Evolutionary conservation across 768 basidiomycete species (phyloP), one percentile per base, ranked within the genome.

Genomic region (Pisolithus sp.): DNA sequence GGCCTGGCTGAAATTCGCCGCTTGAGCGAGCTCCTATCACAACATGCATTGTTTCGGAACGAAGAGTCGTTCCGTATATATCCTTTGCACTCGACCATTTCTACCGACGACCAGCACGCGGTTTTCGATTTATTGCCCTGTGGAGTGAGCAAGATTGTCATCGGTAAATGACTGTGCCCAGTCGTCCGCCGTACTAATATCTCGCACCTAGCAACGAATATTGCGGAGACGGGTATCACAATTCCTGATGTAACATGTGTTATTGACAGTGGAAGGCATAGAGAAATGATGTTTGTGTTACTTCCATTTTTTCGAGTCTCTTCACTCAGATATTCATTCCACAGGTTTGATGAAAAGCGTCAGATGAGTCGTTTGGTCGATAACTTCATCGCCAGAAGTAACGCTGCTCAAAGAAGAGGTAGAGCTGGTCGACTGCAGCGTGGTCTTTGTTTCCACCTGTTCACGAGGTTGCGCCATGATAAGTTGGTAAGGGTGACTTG

Each of bases 241-340:
- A 99, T 99, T 50, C 95, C 95, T 6, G 96, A 99, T 60, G 89
- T 96, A 53, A 95, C 93, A 8, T 93, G 92, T 58, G 95, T 97
- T 21, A 92, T 98, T 53, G 95, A 99, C 62, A 81, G 85, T 0
- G 93, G 94, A 45, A 93, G 89, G 61, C 93, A 96, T 65, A 79
- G 91, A 57, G 93, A 96, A 72, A 96, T 96, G 86, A 82, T 86
- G 85, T 86, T 52, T 46, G 60, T 60, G 13, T 8, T 8, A n/a
- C 17, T 36, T 30, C 34, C 34, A 15, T 15, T 24, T 49, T 28
- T 0, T 41, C 28, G 46, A 17, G 7, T 7, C 54, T 36, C 24
- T 49, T 1, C 45, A 36, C 39, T 51, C 43, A 28, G 40, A 60
- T 31, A 7, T 13, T 20, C 23, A 21, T 23, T 2, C 4, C 20